Evolutionary conservation across 2,329 filamentous ascomycete species (phyloP).

Genomic region (Acrocalymma vagum): DNA sequence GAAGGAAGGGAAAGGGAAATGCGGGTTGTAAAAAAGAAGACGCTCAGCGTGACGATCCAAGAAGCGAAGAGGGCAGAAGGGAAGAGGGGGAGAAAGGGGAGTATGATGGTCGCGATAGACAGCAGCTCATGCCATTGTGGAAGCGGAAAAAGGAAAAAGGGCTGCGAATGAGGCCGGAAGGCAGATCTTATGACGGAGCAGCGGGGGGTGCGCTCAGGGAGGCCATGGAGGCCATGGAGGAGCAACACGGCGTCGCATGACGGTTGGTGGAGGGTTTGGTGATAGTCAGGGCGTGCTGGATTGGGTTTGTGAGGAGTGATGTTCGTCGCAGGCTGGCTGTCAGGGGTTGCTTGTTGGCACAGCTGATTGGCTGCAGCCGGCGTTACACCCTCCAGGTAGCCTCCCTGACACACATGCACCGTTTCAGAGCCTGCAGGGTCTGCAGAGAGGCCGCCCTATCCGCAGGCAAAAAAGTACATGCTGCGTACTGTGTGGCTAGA

Average conservation of each 20-base stretch:
- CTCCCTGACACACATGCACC: no score
- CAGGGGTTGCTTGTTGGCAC: no score
- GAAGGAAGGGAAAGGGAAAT: slow-evolving; percentile 22
- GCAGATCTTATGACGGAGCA: slow-evolving; percentile 33
- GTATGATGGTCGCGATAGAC: slow-evolving; percentile 34
- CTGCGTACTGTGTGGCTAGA: no score
- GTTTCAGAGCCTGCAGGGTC: no score
- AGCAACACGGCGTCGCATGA: slow-evolving; percentile 19
- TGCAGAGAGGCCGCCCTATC: no score
- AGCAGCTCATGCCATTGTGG: slow-evolving; percentile 35
- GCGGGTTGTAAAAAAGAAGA: slow-evolving; percentile 23
- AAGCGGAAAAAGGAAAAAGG: slow-evolving; percentile 11
- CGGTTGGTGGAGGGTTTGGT: slow-evolving; percentile 24
- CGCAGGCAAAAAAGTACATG: no score
- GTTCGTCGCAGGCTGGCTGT: not conserved
- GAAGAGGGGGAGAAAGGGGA: slow-evolving; percentile 18
- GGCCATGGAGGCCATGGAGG: not conserved
- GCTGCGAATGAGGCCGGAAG: slow-evolving; percentile 9
- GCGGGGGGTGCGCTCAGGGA: slow-evolving; percentile 17
- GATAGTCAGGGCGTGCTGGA: slow-evolving; percentile 9
- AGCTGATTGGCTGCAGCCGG: no score
- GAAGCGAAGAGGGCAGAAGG: slow-evolving; percentile 20
- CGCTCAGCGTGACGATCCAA: slow-evolving; percentile 36
- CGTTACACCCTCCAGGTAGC: no score
- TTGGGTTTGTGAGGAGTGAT: not conserved